Evolutionary conservation across 78 protist genomes (phyloP).

Genomic region (Dictyostelium brefeldianum): DNA sequence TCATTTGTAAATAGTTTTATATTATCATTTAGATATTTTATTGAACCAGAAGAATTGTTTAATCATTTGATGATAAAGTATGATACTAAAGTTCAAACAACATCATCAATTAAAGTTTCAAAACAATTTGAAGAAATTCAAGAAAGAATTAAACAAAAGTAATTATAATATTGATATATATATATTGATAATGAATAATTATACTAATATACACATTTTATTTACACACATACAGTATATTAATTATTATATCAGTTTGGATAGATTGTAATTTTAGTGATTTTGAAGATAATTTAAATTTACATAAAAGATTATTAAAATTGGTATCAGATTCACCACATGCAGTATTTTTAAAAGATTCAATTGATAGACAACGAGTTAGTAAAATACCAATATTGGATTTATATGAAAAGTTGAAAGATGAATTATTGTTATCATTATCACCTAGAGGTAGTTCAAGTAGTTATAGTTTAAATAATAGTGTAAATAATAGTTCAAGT

Average conservation of each 20-base stretch:
- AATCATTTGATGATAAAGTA: slow-evolving; percentile 26
- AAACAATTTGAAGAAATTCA: slow-evolving; percentile 49
- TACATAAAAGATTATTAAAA: slow-evolving; percentile 30
- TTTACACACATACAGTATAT: slow-evolving; percentile 15
- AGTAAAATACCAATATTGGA: slow-evolving; percentile 21
- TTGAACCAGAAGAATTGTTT: slow-evolving; percentile 38
- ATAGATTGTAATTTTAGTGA: slow-evolving; percentile 52
- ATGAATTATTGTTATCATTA: slow-evolving; percentile 22
- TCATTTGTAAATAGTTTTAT: slow-evolving; percentile 51
- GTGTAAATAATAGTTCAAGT: background rate
- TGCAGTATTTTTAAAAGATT: slow-evolving; percentile 18
- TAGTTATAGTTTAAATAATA: background rate
- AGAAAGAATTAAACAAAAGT: slow-evolving; percentile 65
- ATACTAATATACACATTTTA: background rate
- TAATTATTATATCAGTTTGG: slow-evolving; percentile 67
- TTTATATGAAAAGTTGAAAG: slow-evolving; percentile 7
- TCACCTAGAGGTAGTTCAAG: slow-evolving; percentile 28
- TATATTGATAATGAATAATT: background rate
- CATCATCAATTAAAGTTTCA: slow-evolving; percentile 34
- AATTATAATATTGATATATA: background rate
- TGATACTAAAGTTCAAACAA: slow-evolving; percentile 15
- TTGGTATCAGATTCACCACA: background rate
- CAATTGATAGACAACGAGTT: slow-evolving; percentile 54
- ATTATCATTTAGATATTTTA: slow-evolving; percentile 41
- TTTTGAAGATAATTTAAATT: slow-evolving; percentile 32